Evolutionary conservation across 352 stramenopile species (phyloP).

Genomic region (Vaucheria bursata): DNA sequence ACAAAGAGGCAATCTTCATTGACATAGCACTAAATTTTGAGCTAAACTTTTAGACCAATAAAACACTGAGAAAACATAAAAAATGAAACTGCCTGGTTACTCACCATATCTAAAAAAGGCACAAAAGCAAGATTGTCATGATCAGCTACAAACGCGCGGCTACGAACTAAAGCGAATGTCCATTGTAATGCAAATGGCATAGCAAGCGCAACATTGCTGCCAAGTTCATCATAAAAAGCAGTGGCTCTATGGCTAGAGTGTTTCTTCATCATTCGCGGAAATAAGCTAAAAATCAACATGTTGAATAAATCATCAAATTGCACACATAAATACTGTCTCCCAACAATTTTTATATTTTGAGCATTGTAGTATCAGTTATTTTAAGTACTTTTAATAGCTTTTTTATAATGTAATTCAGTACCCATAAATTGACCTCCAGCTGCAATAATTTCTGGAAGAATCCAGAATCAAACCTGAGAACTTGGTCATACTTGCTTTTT

Average conservation of each 20-base stretch:
- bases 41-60: background rate
- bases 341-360: no score
- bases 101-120: slow-evolving; percentile 32
- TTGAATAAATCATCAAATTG: background rate
- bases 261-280: slow-evolving; percentile 30
- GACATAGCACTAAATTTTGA: background rate
- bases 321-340: no score
- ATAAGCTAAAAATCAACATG: slow-evolving; percentile 8
- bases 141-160: slow-evolving; percentile 24
- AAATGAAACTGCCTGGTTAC: background rate
- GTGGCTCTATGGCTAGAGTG: slow-evolving; percentile 24
- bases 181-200: slow-evolving; percentile 29
- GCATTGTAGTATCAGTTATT: no score
- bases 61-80: background rate
- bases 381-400: no score
- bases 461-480: no score
- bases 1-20: background rate
- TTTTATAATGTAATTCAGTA: no score
- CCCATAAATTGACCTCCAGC: no score
- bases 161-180: slow-evolving; percentile 42
- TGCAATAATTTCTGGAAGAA: no score
- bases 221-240: slow-evolving; percentile 18
- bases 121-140: slow-evolving; percentile 35
- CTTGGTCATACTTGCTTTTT: no score
- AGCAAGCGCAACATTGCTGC: background rate